Evolutionary conservation across 441 rosid species (phyloP).

Genomic region (Mallotus repandus): DNA sequence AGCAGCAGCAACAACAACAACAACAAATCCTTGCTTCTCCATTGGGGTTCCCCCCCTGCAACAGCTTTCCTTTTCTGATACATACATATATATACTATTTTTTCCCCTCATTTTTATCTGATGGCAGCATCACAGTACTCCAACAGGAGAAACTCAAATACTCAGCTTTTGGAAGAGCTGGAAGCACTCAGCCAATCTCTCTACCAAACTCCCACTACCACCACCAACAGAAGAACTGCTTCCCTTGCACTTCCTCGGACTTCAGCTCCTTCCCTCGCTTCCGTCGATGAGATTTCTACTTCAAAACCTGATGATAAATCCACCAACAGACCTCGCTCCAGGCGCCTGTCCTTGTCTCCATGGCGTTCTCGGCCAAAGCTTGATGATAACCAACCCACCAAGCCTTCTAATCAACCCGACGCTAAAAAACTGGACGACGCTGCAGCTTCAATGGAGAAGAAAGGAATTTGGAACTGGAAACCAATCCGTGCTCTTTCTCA

Average conservation of each 20-base stretch:
- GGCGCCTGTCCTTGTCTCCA: conserved; percentile 87
- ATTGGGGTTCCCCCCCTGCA: background rate
- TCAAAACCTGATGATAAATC: conserved; percentile 31
- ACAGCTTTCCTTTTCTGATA: background rate
- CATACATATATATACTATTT: too few species aligned
- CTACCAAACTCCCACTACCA: conserved; percentile 58
- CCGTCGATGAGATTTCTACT: conserved; percentile 36
- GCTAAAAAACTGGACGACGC: conserved; percentile 35
- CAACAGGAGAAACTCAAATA: conserved; percentile 55
- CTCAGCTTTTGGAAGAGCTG: conserved; percentile 79
- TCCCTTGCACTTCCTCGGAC: conserved; percentile 68
- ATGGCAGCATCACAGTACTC: conserved; percentile 43
- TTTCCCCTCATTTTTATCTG: background rate
- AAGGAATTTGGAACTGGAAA: conserved; percentile 92
- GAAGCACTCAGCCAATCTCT: conserved; percentile 77
- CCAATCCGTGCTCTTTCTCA: conserved; percentile 78
- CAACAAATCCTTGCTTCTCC: background rate
- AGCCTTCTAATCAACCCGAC: conserved; percentile 17
- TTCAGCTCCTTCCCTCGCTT: conserved; percentile 43
- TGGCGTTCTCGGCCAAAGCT: conserved; percentile 80
- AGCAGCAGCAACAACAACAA: background rate
- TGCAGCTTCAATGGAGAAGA: conserved; percentile 43
- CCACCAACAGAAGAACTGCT: conserved; percentile 50
- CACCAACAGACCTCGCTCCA: conserved; percentile 38
- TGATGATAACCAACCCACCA: conserved; percentile 32